Base-by-base conservation (phyloP, 768 basidiomycete genomes). In the Boletus reticulatus region DNA sequence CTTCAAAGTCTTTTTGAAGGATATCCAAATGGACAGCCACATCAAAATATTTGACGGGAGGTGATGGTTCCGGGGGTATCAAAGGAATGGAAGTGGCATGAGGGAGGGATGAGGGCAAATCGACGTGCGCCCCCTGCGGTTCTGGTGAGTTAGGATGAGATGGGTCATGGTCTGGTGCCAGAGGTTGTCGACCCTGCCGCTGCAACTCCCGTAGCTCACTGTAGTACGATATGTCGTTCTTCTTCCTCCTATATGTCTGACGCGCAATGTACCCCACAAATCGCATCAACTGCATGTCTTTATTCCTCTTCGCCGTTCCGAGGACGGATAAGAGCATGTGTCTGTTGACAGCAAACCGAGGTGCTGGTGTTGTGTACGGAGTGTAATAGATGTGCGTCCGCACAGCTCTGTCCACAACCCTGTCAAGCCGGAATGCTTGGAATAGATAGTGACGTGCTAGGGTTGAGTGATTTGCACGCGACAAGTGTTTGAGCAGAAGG, bases 381-480 rank as follows among this genome's bases (percentile, higher is more conserved):
- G 63, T 50, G 22, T 58, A 59, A 36, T 68, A 68, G 2, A 77
- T 65, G 29, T 68, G 64, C 43, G 61, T 63, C 64, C 72, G 78
- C 27, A 78, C 53, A 55, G 63, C 53, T 69, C 68, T 16, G 65
- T 71, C 63, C 63, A 55, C 53, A 14, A 60, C 45, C 22, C 75
- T 71, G 55, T 87, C 84, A 38, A 78, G 62, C 10, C 61, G 55
- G 48, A 80, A 76, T 3, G 84, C 83, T 62, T 85, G 74, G 27
- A 79, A 62, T 50, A 85, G 66, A 68, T 89, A 88, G 70, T 92
- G 87, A 41, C 87, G 83, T 16, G 83, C 80, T 57, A 91, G 72
- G 16, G 77, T 72, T 6, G 75, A 65, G 62, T 88, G 76, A 16
- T 77, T 71, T 12, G 73, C 71, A 48, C 63, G 71, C 47, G 81